These are phyloP conservation scores for Amanita pseudoporphyria DNA, from an alignment of 768 basidiomycete genomes.

Conservation along the genomic window DNA sequence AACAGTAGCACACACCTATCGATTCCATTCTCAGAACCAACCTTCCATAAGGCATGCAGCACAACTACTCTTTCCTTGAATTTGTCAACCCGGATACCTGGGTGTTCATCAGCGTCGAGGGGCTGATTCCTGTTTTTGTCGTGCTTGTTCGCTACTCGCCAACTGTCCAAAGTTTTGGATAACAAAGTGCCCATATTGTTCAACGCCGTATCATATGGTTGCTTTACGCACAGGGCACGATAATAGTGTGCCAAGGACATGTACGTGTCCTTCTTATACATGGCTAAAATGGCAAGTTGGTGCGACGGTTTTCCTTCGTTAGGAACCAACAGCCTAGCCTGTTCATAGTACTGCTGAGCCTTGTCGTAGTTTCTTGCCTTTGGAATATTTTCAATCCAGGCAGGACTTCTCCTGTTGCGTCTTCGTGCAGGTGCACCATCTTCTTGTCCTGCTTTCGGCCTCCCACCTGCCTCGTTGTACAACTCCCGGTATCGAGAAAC, in stretches of 20 bases:
- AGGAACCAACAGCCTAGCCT: conserved; percentile 74
- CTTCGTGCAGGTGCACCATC: conserved; percentile 34
- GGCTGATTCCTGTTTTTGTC: conserved; percentile 25
- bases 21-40: conserved; percentile 38
- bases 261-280: conserved; percentile 80
- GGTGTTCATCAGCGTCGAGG: conserved; percentile 26
- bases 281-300: conserved; percentile 88
- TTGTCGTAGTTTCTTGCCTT: conserved; percentile 62
- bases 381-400: conserved; percentile 35
- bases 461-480: conserved; percentile 66
- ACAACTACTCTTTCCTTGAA: conserved; percentile 72
- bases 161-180: conserved; percentile 53
- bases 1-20: conserved; percentile 40
- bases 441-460: conserved; percentile 61
- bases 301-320: conserved; percentile 92
- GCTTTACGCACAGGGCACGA: conserved; percentile 78
- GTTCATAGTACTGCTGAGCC: conserved; percentile 76
- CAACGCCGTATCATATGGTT: conserved; percentile 79
- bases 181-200: conserved; percentile 78
- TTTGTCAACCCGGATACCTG: conserved; percentile 44
- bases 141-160: conserved; percentile 33
- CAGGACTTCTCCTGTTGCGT: conserved; percentile 32
- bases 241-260: conserved; percentile 79
- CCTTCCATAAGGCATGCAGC: conserved; percentile 68
- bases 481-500: conserved; percentile 90